Percentiles rank a stretch among this genome's conserved stretches.
These are phyloP conservation scores for Akanthomyces uredinophilus DNA, from an alignment of 2,329 filamentous ascomycete species.

Conservation along the genomic window DNA sequence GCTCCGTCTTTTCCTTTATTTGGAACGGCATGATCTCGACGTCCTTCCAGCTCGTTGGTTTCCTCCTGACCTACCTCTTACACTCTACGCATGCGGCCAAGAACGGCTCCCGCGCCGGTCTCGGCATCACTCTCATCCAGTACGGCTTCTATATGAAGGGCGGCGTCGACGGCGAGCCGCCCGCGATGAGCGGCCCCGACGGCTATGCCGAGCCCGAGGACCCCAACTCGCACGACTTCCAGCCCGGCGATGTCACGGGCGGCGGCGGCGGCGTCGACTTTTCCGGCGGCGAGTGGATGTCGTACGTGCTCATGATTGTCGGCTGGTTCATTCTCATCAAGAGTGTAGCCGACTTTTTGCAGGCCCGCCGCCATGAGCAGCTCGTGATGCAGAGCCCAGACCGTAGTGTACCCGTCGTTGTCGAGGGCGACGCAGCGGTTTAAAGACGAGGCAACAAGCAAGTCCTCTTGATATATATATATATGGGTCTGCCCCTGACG, in stretches of 20 bases:
- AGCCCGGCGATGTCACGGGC: slow-evolving; percentile 61
- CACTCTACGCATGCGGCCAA: slow-evolving; percentile 98
- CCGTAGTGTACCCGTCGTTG: slow-evolving; percentile 81
- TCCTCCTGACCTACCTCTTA: slow-evolving; percentile 94
- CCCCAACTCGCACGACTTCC: slow-evolving; percentile 85
- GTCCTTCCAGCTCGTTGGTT: slow-evolving; percentile 94
- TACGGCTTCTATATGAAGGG: slow-evolving; percentile 95
- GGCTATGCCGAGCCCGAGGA: slow-evolving; percentile 69
- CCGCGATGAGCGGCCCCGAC: slow-evolving; percentile 45
- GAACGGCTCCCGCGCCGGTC: slow-evolving; percentile 88
- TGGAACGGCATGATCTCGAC: slow-evolving; percentile 97
- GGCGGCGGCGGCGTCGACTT: slow-evolving; percentile 51
- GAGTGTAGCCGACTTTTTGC: slow-evolving; percentile 85
- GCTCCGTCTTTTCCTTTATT: slow-evolving; percentile 78
- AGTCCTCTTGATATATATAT: background rate
- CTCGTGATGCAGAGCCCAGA: slow-evolving; percentile 90
- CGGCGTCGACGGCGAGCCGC: slow-evolving; percentile 39
- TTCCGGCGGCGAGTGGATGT: slow-evolving; percentile 77
- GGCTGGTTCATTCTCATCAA: slow-evolving; percentile 98
- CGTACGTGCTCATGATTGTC: slow-evolving; percentile 91
- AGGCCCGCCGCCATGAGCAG: slow-evolving; percentile 84
- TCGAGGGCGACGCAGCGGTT: slow-evolving; percentile 74
- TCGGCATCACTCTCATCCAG: slow-evolving; percentile 92
- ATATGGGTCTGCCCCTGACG: background rate
- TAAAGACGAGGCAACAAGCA: slow-evolving; percentile 31